Conservation (phyloP, 495 filamentous ascomycete species). For the Acidiella bohemica region DNA sequence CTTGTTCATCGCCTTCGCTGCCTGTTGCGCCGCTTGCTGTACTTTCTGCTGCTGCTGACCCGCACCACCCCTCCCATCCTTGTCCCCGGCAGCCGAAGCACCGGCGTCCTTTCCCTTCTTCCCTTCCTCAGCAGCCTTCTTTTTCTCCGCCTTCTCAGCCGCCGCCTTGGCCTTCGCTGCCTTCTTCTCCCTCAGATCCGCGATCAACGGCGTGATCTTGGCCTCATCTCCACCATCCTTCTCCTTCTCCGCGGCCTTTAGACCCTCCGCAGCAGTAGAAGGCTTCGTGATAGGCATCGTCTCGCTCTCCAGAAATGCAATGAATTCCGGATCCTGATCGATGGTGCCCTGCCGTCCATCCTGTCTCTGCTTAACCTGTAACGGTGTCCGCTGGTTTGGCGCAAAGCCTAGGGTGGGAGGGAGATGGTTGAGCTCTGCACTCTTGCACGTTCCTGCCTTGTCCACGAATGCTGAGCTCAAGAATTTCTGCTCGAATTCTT, state of each 20-base stretch:
- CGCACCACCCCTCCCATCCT: constrained; percentile 21
- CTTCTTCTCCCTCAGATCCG: constrained; percentile 82
- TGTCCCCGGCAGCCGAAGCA: constrained; percentile 30
- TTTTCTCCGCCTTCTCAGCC: constrained; percentile 35
- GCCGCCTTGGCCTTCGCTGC: constrained; percentile 64
- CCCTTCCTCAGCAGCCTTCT: constrained; percentile 39
- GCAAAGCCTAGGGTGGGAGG: constrained; percentile 71
- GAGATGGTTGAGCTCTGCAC: constrained; percentile 12
- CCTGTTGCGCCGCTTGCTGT: constrained; percentile 56
- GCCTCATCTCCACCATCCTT: constrained; percentile 35
- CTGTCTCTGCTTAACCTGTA: constrained; percentile 46
- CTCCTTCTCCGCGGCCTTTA: constrained; percentile 41
- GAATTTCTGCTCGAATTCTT: constrained; percentile 18
- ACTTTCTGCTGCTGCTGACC: constrained; percentile 27
- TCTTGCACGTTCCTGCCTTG: constrained; percentile 25
- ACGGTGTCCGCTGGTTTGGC: constrained; percentile 65
- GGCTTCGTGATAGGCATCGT: constrained; percentile 59
- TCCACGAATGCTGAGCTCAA: constrained; percentile 42
- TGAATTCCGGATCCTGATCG: constrained; percentile 90
- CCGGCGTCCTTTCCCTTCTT: constrained; percentile 29
- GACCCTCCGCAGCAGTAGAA: constrained; percentile 31
- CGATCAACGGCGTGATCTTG: constrained; percentile 75
- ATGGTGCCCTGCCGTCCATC: constrained; percentile 88
- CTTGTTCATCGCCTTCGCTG: constrained; percentile 65
- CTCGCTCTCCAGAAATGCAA: constrained; percentile 75